These are phyloP conservation scores for Dictyostelium citrinum DNA, from an alignment of 78 protist species.

Conservation along the genomic window DNA sequence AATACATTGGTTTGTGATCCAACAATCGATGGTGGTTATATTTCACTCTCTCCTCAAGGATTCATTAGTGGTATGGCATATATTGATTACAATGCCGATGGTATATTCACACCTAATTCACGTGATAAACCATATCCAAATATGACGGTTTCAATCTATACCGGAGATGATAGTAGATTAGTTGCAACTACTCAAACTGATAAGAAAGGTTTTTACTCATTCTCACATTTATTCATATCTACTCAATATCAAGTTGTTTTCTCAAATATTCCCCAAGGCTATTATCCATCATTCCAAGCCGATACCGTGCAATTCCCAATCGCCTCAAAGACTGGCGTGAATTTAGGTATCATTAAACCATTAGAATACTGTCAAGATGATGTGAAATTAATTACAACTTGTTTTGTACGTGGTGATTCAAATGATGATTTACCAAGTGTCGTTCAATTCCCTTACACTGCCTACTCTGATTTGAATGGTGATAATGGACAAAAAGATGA, in stretches of 20 bases:
- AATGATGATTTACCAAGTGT: not conserved
- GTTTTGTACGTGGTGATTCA: conserved; percentile 18
- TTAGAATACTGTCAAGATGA: conserved; percentile 23
- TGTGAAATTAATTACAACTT: not conserved
- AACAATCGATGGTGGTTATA: conserved; percentile 40
- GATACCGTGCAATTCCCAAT: conserved; percentile 10
- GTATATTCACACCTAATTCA: not conserved
- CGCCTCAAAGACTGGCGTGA: conserved; percentile 9
- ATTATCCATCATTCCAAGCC: not conserved
- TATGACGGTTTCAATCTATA: conserved; percentile 11
- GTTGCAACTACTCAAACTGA: conserved; percentile 8
- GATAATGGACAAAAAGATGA: not conserved
- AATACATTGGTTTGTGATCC: not conserved
- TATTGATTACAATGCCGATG: conserved; percentile 27
- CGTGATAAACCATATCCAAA: not conserved
- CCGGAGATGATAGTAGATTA: not conserved
- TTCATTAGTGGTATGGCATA: conserved; percentile 32
- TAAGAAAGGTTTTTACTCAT: not conserved
- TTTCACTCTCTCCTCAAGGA: conserved; percentile 3
- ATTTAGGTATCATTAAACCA: conserved; percentile 7
- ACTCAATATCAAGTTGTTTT: conserved; percentile 36
- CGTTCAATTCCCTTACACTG: conserved; percentile 12
- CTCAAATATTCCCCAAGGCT: not conserved
- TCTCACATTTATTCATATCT: not conserved
- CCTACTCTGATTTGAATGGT: not conserved